Evolutionary conservation across 1,284 basidiomycete genomes (phyloP).

Genomic region (Vanrija humicola): DNA sequence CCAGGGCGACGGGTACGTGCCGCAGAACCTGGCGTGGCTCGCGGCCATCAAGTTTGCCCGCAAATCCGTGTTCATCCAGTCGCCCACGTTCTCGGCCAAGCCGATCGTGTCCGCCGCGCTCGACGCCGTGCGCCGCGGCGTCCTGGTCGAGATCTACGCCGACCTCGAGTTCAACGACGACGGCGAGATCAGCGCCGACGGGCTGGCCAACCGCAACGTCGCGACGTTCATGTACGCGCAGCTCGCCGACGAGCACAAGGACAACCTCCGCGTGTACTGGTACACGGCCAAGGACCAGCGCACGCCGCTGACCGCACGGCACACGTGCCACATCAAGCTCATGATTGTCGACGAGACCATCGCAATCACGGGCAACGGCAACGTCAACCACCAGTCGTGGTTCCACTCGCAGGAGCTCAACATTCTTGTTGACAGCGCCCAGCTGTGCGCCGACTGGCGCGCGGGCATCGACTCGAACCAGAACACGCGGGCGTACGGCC

Average conservation of each 20-base stretch:
- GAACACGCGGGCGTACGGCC: slow-evolving; percentile 61
- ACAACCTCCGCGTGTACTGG: slow-evolving; percentile 62
- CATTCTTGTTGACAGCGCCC: slow-evolving; percentile 62
- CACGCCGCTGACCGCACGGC: slow-evolving; percentile 60
- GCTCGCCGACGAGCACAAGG: slow-evolving; percentile 52
- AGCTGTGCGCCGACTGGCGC: slow-evolving; percentile 60
- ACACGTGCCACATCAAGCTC: slow-evolving; percentile 65
- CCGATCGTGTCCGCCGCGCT: slow-evolving; percentile 62
- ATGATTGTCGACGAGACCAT: slow-evolving; percentile 64
- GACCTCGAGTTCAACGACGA: slow-evolving; percentile 62
- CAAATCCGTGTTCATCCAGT: slow-evolving; percentile 66
- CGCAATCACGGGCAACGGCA: slow-evolving; percentile 54
- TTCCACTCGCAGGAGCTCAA: slow-evolving; percentile 73
- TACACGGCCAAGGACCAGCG: slow-evolving; percentile 56
- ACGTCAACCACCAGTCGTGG: slow-evolving; percentile 62
- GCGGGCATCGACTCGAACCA: slow-evolving; percentile 61
- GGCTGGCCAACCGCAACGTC: slow-evolving; percentile 69
- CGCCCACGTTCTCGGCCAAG: slow-evolving; percentile 65
- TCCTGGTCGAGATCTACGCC: slow-evolving; percentile 62
- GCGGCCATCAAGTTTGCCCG: slow-evolving; percentile 62
- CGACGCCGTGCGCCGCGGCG: slow-evolving; percentile 59
- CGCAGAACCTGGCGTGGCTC: slow-evolving; percentile 69
- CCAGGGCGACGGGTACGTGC: slow-evolving; percentile 39
- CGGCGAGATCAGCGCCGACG: slow-evolving; percentile 58
- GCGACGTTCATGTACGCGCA: slow-evolving; percentile 59